Evolutionary conservation across 805 yeast genomes (phyloP), one percentile per base, ranked within the genome.

Genomic region (Helenozyma baotianmanensis): DNA sequence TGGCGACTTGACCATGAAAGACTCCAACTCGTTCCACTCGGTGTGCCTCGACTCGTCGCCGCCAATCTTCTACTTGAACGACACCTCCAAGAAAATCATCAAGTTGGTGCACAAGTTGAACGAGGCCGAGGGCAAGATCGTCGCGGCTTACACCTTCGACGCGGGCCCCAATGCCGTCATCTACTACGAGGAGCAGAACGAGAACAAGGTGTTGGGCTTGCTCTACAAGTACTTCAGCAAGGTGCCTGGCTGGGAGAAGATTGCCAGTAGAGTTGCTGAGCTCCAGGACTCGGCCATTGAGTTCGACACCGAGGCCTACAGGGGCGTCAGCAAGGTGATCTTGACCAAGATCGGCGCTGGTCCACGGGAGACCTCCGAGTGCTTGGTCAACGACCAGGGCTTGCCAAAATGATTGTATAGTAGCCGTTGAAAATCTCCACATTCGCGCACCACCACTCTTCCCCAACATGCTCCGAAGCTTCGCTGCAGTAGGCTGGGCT

Each of bases 141-240:
- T 90, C 35, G 98, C 96, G 9, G 97, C 97, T 23, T 92, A 92
- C 62, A 92, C 99, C 2, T 92, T 83, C 54, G 99, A 92, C 60
- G 99, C 99, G 21, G 99, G 99, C 55, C 98, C 99, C 61, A 92
- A 92, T 62, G 96, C 97, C 14, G 99, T 92, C 27, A 74, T 92
- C 40, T 92, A 92, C 65, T 92, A 92, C 56, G 78, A 81, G 54
- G 74, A 73, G 45, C 69, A 78, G 51, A 76, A 90, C 60, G 96
- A 88, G 61, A 48, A 62, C n/a, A 70, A 67, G 41, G 79, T 92
- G 6, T 72, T 90, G 47, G 80, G 88, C 3, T 69, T 85, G 44
- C 63, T 92, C 38, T 66, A 80, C 58, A 65, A 70, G 36, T 70
- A 75, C 43, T 80, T 87, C 51, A 59, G 61, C 30, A 51, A 70